Base-by-base conservation (phyloP, 2,329 filamentous ascomycete species). In the Coniochaeta sp. region DNA sequence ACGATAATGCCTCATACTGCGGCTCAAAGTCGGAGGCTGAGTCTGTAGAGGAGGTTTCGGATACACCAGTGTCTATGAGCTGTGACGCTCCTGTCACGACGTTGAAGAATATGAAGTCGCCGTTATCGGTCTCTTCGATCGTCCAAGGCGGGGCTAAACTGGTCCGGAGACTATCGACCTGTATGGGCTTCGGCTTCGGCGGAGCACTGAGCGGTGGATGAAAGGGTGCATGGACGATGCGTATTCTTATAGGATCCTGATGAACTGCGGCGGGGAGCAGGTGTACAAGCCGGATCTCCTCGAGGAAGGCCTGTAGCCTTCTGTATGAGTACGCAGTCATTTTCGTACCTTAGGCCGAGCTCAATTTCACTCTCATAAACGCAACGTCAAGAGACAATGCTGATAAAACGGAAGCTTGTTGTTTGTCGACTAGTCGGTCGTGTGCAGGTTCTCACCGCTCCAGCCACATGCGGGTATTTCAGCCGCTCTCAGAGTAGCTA, bases 1-100 rank as follows among this genome's bases (percentile, higher is more conserved):
- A 32, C 22, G 50, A 55, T 7, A 55, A 24, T 87, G 34, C 34
- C 34, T 38, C 34, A 14, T 38, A 38, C 34, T 38, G 34, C 9
- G 34, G 34, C 16, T 38, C 34, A 16, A 7, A 38, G 3, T 16
- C 12, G 9, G 9, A 12, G 16, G 10, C 12, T 38, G 9, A 16
- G 34, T 6, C 12, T 38, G 34, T 9, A 38, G 34, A 38, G 6
- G 34, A 38, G 3, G 12, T 4, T 16, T 38, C 34, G 14, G 10
- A 6, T 38, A 38, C 34, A 14, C 34, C 34, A 38, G 34, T 38
- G 34, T 38, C 34, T 3, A 38, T 38, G 12, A 38, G 34, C 4
- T 38, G 34, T 12, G 34, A 38, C 34, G 7, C 34, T 38, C 34
- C 34, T 38, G 34, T 38, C 7, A 6, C 14, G 14, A 38, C 34